Evolutionary conservation across 164 flowering plant genomes (phyloP).

Genomic region (Warburgia ugandensis): DNA sequence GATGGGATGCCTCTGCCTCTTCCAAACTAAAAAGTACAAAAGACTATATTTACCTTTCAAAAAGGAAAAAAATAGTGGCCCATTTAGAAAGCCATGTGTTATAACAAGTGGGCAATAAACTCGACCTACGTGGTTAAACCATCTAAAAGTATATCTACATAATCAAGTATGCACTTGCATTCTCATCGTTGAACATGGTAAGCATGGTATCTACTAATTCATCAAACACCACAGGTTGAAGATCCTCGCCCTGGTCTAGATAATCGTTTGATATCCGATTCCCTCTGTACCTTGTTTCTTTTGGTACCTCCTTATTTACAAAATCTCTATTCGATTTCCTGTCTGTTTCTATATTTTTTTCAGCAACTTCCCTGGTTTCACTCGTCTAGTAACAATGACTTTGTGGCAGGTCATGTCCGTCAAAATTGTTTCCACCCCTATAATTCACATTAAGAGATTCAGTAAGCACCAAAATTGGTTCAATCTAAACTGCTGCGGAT

Average conservation of each 20-base stretch:
- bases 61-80: too few species aligned
- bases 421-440: constrained; percentile 58
- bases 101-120: too few species aligned
- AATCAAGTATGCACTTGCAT: constrained; percentile 56
- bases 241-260: background rate
- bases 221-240: constrained; percentile 5
- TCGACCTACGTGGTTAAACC: background rate
- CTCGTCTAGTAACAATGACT: constrained; percentile 38
- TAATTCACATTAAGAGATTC: too few species aligned
- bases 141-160: constrained; percentile 43
- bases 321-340: constrained; percentile 50
- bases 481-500: too few species aligned
- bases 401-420: constrained; percentile 54
- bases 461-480: too few species aligned
- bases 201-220: constrained; percentile 15
- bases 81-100: too few species aligned
- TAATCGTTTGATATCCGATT: background rate
- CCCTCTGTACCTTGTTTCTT: background rate
- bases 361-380: constrained; percentile 44
- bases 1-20: too few species aligned
- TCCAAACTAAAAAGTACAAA: too few species aligned
- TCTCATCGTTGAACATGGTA: constrained; percentile 67
- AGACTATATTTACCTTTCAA: too few species aligned
- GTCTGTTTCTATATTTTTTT: constrained; percentile 66
- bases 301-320: background rate